phyloP scores from a whole-genome alignment of 1,284 basidiomycete genomes.

The Moesziomyces antarcticus region DNA sequence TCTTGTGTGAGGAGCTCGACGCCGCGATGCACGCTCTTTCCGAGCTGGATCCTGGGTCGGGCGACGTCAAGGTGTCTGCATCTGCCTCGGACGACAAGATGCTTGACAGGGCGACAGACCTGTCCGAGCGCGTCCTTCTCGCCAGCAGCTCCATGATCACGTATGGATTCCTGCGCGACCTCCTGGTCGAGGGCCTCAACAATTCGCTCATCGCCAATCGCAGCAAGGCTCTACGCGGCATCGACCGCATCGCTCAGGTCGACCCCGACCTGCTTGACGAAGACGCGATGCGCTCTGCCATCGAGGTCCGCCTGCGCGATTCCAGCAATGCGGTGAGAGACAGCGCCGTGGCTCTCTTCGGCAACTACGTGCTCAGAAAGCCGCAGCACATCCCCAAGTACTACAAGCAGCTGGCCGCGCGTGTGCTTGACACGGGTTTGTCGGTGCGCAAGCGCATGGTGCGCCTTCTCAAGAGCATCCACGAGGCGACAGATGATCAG shows the following conservation, averaged over 20 bases:
- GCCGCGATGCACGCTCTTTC: conserved; percentile 36
- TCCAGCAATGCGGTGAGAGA: conserved; percentile 92
- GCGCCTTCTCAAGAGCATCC: conserved; percentile 87
- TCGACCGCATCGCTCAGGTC: conserved; percentile 52
- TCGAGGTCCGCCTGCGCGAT: conserved; percentile 89
- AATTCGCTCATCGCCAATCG: conserved; percentile 57
- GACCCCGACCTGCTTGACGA: conserved; percentile 53
- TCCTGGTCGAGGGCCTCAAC: conserved; percentile 51
- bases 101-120: conserved; percentile 21
- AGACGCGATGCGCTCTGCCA: conserved; percentile 69
- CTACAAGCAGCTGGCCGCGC: conserved; percentile 83
- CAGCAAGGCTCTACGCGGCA: conserved; percentile 56
- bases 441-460: conserved; percentile 93
- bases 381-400: conserved; percentile 85
- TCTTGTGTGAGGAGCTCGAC: conserved; percentile 38
- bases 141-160: conserved; percentile 52
- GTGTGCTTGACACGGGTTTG: conserved; percentile 91
- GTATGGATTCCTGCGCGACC: conserved; percentile 30
- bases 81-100: conserved; percentile 27
- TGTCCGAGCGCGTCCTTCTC: conserved; percentile 42
- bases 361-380: conserved; percentile 90
- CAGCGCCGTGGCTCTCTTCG: conserved; percentile 92
- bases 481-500: conserved; percentile 74
- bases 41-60: conserved; percentile 18
- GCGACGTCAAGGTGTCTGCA: conserved; percentile 9